Percentiles rank a stretch among this genome's conserved stretches.
Conservation (phyloP, 805 yeast genomes). For the Wickerhamiella cacticola region DNA sequence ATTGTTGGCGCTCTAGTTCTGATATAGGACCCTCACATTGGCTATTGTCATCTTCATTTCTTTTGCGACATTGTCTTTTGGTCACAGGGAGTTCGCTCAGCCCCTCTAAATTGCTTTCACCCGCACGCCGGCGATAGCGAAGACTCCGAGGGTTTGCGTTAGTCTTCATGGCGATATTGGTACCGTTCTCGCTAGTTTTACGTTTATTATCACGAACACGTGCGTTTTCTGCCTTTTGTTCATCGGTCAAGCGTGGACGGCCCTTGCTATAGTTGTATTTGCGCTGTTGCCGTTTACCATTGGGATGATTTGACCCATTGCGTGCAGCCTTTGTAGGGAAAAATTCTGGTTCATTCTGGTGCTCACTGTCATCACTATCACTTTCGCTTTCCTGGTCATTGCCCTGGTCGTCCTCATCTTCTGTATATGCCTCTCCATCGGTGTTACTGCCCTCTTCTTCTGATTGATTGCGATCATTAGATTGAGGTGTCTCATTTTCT, state of each 20-base stretch:
- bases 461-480: neutral
- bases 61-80: neutral
- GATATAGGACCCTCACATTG: neutral
- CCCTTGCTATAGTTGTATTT: neutral
- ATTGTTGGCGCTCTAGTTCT: slow-evolving; percentile 7
- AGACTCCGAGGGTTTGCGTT: neutral
- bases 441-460: neutral
- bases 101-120: neutral
- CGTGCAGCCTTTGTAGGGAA: neutral
- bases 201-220: neutral
- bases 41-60: neutral
- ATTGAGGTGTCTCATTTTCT: neutral
- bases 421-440: neutral
- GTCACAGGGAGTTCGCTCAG: neutral
- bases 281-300: neutral
- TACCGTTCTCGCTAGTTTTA: neutral
- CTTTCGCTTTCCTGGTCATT: neutral
- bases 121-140: neutral
- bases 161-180: neutral
- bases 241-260: neutral
- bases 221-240: neutral
- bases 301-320: neutral
- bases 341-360: neutral
- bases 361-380: slow-evolving; percentile 1
- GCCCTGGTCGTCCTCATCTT: slow-evolving; percentile 2